Evolutionary conservation across 1,284 basidiomycete genomes (phyloP).

Genomic region (Ganoderma lucidum): DNA sequence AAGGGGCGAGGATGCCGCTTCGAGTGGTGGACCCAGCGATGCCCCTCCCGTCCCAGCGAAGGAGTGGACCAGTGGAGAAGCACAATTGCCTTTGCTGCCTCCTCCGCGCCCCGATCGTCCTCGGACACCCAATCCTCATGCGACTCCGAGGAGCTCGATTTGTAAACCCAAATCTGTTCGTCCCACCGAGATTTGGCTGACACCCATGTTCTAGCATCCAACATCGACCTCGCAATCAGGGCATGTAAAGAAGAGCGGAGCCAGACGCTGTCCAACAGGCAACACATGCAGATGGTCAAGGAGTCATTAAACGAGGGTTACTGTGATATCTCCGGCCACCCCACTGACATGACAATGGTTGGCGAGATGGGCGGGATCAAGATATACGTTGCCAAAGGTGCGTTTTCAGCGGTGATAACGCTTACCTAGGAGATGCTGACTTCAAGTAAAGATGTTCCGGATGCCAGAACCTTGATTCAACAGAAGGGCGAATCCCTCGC

Average conservation of each 20-base stretch:
- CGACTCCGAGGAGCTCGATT: constrained; percentile 69
- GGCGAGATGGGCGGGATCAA: constrained; percentile 75
- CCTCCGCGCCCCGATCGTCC: constrained; percentile 22
- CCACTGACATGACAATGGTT: constrained; percentile 66
- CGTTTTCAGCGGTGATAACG: constrained; percentile 15
- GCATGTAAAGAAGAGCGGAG: constrained; percentile 79
- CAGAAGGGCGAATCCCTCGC: constrained; percentile 62
- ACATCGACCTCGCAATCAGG: constrained; percentile 80
- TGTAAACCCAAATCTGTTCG: constrained; percentile 47
- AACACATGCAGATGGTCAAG: constrained; percentile 76
- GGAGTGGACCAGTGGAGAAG: constrained; percentile 41
- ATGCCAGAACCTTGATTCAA: constrained; percentile 57
- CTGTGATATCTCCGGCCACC: constrained; percentile 80
- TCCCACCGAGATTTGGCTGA: not conserved
- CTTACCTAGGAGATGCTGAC: constrained; percentile 8
- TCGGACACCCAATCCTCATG: constrained; percentile 37
- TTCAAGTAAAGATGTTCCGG: constrained; percentile 61
- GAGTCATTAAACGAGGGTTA: constrained; percentile 84
- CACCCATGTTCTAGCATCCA: constrained; percentile 54
- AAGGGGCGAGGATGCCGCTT: constrained; percentile 12
- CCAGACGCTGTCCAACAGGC: constrained; percentile 67
- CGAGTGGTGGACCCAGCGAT: constrained; percentile 8
- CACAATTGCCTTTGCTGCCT: constrained; percentile 34
- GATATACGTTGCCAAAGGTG: constrained; percentile 76
- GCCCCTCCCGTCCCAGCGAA: constrained; percentile 24